phyloP scores from a whole-genome alignment of 352 stramenopile genomes.

The Plasmopara muralis region DNA sequence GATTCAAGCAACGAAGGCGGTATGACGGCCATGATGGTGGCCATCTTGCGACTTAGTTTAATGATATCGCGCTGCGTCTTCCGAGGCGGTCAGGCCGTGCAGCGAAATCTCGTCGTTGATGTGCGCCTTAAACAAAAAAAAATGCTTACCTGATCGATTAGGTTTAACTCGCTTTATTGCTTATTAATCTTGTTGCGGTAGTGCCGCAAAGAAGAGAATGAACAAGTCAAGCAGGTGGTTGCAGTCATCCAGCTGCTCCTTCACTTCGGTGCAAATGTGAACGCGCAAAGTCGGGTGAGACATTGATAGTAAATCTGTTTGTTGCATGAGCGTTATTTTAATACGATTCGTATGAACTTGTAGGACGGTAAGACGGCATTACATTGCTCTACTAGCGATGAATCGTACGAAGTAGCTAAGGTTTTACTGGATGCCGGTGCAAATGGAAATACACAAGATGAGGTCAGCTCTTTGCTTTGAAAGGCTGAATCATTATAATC shows the following conservation, averaged over 20 bases:
- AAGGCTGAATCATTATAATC: too few species aligned
- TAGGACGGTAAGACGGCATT: slow-evolving; percentile 24
- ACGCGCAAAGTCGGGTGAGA: slow-evolving; percentile 5
- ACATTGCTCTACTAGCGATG: slow-evolving; percentile 18
- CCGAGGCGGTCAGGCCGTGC: slow-evolving; percentile 8
- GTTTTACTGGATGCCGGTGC: slow-evolving; percentile 13
- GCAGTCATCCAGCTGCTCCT: slow-evolving; percentile 11
- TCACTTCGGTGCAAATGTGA: slow-evolving; percentile 4
- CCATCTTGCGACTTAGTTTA: slow-evolving; percentile 20
- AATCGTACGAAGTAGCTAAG: slow-evolving; percentile 22
- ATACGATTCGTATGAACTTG: too few species aligned
- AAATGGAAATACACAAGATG: slow-evolving; percentile 9
- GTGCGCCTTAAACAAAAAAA: slow-evolving; percentile 8
- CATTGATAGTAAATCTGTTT: too few species aligned
- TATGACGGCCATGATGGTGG: slow-evolving; percentile 25
- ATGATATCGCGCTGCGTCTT: slow-evolving; percentile 24
- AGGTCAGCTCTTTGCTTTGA: slow-evolving; percentile 3
- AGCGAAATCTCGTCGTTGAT: slow-evolving; percentile 19
- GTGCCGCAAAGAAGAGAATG: slow-evolving; percentile 19
- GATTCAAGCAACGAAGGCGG: slow-evolving; percentile 12
- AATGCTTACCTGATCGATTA: too few species aligned
- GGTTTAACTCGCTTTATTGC: too few species aligned
- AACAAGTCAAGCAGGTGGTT: slow-evolving; percentile 3
- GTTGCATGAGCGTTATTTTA: too few species aligned
- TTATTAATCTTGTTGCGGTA: neutral